These are phyloP conservation scores for Pythium coloratum DNA, from an alignment of 352 stramenopile species.

Conservation along the genomic window DNA sequence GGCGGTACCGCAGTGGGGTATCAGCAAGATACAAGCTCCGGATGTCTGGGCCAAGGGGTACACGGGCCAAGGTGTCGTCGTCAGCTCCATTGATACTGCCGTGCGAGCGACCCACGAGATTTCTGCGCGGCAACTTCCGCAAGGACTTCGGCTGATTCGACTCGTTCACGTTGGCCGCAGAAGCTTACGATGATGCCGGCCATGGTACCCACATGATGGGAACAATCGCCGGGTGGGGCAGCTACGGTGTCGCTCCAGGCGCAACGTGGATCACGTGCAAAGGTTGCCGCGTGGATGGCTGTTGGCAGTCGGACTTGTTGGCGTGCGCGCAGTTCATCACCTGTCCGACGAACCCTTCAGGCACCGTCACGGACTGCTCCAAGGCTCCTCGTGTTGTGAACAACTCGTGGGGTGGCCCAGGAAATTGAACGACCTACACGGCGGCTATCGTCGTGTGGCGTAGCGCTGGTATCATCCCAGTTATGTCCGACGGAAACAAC, in stretches of 20 bases:
- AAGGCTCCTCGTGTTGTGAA: conserved; percentile 30
- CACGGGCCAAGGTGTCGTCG: conserved; percentile 15
- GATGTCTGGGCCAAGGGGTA: conserved; percentile 19
- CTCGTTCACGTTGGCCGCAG: conserved; percentile 12
- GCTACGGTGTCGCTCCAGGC: too few relatives aligned
- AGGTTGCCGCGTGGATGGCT: not conserved
- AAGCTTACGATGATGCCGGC: conserved; percentile 17
- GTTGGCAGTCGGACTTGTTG: conserved; percentile 9
- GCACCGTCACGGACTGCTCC: conserved; percentile 22
- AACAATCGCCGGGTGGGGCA: too few relatives aligned
- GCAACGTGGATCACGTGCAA: conserved; percentile 15
- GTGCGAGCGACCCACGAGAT: conserved; percentile 17
- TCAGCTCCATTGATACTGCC: conserved; percentile 22
- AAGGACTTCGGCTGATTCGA: conserved; percentile 30
- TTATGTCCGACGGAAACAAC: conserved; percentile 29
- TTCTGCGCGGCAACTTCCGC: conserved; percentile 24
- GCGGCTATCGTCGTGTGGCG: conserved; percentile 23
- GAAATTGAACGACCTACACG: conserved; percentile 11
- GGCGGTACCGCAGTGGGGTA: too few relatives aligned
- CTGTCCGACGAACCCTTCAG: conserved; percentile 16
- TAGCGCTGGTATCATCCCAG: conserved; percentile 27
- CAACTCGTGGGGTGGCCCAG: conserved; percentile 29
- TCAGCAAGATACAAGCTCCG: conserved; percentile 14
- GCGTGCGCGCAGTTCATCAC: conserved; percentile 20
- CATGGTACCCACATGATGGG: conserved; percentile 17